Evolutionary conservation across 179 eudicot species (phyloP).

Genomic region (Corrigiola litoralis): DNA sequence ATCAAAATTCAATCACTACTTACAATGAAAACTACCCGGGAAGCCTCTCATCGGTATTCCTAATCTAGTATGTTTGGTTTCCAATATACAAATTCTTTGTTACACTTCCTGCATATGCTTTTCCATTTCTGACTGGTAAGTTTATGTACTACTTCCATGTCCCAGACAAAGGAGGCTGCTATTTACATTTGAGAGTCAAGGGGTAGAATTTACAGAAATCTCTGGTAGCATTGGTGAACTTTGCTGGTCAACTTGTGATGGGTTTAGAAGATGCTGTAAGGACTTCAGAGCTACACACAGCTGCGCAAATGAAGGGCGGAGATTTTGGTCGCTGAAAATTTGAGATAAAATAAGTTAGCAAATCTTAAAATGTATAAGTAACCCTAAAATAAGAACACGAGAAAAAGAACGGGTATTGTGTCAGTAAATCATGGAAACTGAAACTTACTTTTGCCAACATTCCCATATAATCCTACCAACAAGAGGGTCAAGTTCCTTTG

Average conservation of each 20-base stretch:
- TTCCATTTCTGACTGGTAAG: not conserved
- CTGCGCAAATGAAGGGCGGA: slow-evolving; percentile 91
- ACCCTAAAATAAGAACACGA: too few relatives aligned
- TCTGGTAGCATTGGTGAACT: slow-evolving; percentile 34
- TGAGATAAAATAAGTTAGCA: not conserved
- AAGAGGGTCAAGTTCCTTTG: slow-evolving; percentile 89
- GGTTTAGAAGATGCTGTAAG: slow-evolving; percentile 63
- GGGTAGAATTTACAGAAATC: slow-evolving; percentile 59
- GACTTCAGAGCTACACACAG: slow-evolving; percentile 75
- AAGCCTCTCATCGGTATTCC: not conserved
- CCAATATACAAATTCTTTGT: not conserved
- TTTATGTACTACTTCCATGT: slow-evolving; percentile 17
- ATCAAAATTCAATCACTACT: slow-evolving; percentile 10
- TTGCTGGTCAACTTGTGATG: slow-evolving; percentile 53
- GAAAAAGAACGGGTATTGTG: too few relatives aligned
- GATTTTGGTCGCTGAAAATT: slow-evolving; percentile 67
- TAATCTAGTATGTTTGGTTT: slow-evolving; percentile 1
- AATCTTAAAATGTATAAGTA: too few relatives aligned
- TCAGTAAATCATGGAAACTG: too few relatives aligned
- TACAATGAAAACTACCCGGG: slow-evolving; percentile 7
- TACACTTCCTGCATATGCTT: slow-evolving; percentile 5
- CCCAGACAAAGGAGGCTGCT: not conserved
- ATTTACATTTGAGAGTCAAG: slow-evolving; percentile 40
- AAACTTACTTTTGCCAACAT: slow-evolving; percentile 95
- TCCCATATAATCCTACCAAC: slow-evolving; percentile 88